Evolutionary conservation across 352 stramenopile genomes (phyloP).

Genomic region (Peronospora farinosa): DNA sequence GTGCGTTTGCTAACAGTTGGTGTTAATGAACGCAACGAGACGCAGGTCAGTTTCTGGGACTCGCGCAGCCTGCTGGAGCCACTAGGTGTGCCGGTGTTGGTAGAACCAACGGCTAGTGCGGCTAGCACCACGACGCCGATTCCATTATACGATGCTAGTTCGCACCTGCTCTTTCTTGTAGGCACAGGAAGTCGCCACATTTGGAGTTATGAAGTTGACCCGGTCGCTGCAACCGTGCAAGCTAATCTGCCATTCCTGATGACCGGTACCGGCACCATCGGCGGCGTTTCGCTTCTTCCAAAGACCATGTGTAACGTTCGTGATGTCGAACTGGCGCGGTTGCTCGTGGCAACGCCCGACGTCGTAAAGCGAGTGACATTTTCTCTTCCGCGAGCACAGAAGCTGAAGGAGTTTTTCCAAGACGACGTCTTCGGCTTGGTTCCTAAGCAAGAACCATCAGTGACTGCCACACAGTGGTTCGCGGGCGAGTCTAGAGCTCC

Average conservation of each 20-base stretch:
- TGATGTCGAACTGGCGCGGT: slow-evolving; percentile 54
- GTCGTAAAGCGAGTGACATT: slow-evolving; percentile 59
- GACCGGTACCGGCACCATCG: slow-evolving; percentile 42
- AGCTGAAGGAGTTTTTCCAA: slow-evolving; percentile 71
- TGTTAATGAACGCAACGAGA: slow-evolving; percentile 54
- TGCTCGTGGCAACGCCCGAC: slow-evolving; percentile 56
- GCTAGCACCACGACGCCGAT: slow-evolving; percentile 43
- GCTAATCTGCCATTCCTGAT: slow-evolving; percentile 63
- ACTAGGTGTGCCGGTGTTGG: slow-evolving; percentile 29
- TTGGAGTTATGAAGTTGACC: slow-evolving; percentile 69
- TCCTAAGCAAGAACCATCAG: slow-evolving; percentile 22
- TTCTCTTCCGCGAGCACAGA: slow-evolving; percentile 53
- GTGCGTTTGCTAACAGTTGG: slow-evolving; percentile 49
- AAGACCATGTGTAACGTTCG: slow-evolving; percentile 59
- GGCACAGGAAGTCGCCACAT: slow-evolving; percentile 58
- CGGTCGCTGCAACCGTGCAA: slow-evolving; percentile 31
- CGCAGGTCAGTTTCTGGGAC: slow-evolving; percentile 70
- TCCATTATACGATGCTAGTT: slow-evolving; percentile 64
- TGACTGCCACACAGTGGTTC: slow-evolving; percentile 49
- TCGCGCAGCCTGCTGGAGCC: slow-evolving; percentile 63
- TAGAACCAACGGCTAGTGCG: slow-evolving; percentile 25
- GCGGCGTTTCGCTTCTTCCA: slow-evolving; percentile 51
- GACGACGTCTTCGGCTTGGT: slow-evolving; percentile 64
- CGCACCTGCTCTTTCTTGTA: slow-evolving; percentile 62
- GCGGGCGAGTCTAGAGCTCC: slow-evolving; percentile 35